A percentile compares a stretch with the other conserved stretches of the same genome.
Conservation (phyloP, 2,329 filamentous ascomycete genomes). For the Phialophora tarda region DNA sequence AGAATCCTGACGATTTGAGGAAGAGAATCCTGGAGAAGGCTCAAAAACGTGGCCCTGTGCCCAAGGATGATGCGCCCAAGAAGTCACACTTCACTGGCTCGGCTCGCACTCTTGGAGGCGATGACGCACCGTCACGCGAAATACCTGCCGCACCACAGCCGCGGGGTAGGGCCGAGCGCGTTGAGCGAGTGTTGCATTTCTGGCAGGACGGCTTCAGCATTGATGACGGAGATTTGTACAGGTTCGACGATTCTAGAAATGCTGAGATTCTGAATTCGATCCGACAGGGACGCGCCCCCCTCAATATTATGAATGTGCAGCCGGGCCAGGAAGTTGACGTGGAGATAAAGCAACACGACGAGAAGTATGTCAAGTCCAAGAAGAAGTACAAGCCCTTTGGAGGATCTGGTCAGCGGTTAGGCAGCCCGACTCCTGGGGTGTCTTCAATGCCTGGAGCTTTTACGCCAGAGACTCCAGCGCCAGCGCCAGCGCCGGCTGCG, state of each 20-base stretch:
- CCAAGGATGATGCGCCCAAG: conserved; percentile 37
- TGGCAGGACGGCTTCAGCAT: conserved; percentile 71
- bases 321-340: conserved; percentile 69
- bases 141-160: conserved; percentile 59
- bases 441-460: conserved; percentile 39
- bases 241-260: conserved; percentile 67
- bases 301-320: conserved; percentile 67
- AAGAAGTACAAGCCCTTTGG: conserved; percentile 68
- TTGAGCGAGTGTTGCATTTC: conserved; percentile 65
- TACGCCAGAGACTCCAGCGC: conserved; percentile 43
- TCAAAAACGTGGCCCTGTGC: conserved; percentile 42
- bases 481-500: conserved; percentile 41
- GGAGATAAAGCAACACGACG: conserved; percentile 66
- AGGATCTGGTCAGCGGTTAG: conserved; percentile 65
- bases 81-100: conserved; percentile 62
- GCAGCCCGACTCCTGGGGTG: conserved; percentile 66
- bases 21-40: conserved; percentile 58
- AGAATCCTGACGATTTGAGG: conserved; percentile 65
- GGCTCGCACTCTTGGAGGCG: conserved; percentile 69
- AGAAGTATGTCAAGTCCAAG: conserved; percentile 67
- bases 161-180: conserved; percentile 53
- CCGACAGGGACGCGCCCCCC: conserved; percentile 66
- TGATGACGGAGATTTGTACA: conserved; percentile 67
- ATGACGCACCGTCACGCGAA: conserved; percentile 64
- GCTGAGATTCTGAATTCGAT: conserved; percentile 67